A percentile compares a stretch with the other conserved stretches of the same genome.
Evolutionary conservation across 179 eudicot species (phyloP).

Genomic region (Monotropa hypopitys): DNA sequence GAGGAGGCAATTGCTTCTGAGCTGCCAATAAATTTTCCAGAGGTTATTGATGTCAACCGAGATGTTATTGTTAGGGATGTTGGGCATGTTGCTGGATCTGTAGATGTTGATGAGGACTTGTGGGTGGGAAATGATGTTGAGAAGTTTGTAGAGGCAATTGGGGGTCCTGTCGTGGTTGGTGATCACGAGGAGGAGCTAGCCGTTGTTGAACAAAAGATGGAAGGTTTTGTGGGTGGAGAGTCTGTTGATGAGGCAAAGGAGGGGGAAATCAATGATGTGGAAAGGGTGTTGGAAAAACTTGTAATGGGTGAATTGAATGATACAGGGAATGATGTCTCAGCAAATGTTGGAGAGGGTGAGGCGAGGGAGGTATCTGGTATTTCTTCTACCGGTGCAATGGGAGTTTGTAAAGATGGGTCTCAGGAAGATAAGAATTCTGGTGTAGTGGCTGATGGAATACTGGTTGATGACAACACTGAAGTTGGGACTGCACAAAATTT

Average conservation of each 20-base stretch:
- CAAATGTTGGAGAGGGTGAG: conserved; percentile 1
- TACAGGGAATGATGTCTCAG: background rate
- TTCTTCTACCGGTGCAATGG: conserved; percentile 7
- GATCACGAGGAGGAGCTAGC: conserved; percentile 9
- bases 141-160: conserved; percentile 26
- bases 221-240: background rate
- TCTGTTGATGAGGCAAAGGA: conserved; percentile 8
- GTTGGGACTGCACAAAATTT: conserved; percentile 18
- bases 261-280: background rate
- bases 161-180: conserved; percentile 16
- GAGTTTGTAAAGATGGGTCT: conserved; percentile 10
- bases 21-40: conserved; percentile 14
- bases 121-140: conserved; percentile 20
- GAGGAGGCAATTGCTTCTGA: conserved; percentile 43
- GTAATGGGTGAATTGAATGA: background rate
- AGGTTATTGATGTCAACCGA: conserved; percentile 8
- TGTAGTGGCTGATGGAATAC: conserved; percentile 4
- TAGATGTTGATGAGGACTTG: conserved; percentile 18
- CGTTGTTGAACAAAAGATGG: conserved; percentile 9
- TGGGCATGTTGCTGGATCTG: conserved; percentile 8
- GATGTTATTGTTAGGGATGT: conserved; percentile 11
- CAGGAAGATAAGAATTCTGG: conserved; percentile 19
- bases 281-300: background rate
- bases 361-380: conserved; percentile 15
- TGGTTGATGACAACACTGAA: conserved; percentile 16